Base-by-base conservation (phyloP, 345 rosid species). In the Moricandia arvensis region DNA sequence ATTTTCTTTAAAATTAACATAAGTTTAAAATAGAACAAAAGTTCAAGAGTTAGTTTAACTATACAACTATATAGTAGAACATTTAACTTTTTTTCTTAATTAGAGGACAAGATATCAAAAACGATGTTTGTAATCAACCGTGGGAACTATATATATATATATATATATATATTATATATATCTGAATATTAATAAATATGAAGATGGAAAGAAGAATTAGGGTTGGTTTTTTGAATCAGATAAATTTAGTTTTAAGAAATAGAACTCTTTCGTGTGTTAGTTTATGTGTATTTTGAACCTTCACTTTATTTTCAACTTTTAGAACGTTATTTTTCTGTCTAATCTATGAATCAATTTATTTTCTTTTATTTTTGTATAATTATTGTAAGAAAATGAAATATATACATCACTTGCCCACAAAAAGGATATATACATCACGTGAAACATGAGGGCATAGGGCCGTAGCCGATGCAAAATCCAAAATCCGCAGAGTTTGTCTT, bases 401-500 rank as follows among this genome's bases (percentile, higher is more conserved):
- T 29, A 73, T 24, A 24, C 64, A 21, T 29, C 31, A 29, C 31
- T 29, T 29, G 31, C 31, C 3, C 31, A 29, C 31, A 18, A 53
- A 18, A 7, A 51, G 8, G 4, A 27, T 53, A 8, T 8, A 53
- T 18, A 21, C 59, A 54, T 55, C 4, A 35, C 9, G 9, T 7
- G 37, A 18, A 43, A 65, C 9, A n/a, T 65, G 65, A 41, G 65
- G 47, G 6, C 18, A 65, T 17, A 27, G 16, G 38, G 66, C 72
- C 18, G 72, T 51, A 33, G 68, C 11, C 12, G 24, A 51, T 68
- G 43, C 54, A 59, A 47, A 34, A 59, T 67, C 11, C 31, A 68
- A 59, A 31, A 60, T 68, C 16, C 55, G 17, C 13, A 34, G 31
- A 53, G 34, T 15, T 15, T 68, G 26, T 51, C 79, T 75, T 68